Evolutionary conservation across 2,329 filamentous ascomycete species (phyloP).

Genomic region (Fusarium azukiicola): DNA sequence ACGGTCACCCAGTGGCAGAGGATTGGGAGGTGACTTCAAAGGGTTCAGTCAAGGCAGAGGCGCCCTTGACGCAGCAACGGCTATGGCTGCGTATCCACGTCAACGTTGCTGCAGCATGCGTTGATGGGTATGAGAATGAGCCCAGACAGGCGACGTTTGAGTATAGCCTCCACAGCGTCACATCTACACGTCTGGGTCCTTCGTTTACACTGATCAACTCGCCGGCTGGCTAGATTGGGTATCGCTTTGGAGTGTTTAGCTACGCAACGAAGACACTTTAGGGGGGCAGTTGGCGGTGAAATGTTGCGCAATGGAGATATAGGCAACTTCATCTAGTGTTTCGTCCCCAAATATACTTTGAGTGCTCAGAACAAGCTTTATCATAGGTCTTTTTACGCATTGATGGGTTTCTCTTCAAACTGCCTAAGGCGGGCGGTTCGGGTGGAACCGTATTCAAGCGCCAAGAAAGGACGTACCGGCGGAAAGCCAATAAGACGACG

Average conservation of each 20-base stretch:
- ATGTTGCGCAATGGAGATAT: neutral
- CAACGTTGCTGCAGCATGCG: neutral
- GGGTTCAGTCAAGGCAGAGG: neutral
- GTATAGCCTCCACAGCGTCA: neutral
- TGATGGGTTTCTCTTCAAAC: neutral
- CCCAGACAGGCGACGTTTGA: slow-evolving; percentile 1
- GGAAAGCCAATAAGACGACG: too few relatives aligned
- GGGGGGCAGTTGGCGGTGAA: slow-evolving; percentile 43
- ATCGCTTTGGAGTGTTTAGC: slow-evolving; percentile 72
- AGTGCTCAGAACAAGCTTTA: neutral
- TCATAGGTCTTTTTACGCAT: neutral
- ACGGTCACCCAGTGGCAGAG: neutral
- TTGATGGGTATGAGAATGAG: slow-evolving; percentile 16
- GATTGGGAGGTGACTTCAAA: slow-evolving; percentile 7
- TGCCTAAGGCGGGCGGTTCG: too few relatives aligned
- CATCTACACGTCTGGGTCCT: neutral
- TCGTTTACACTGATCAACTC: slow-evolving; percentile 54
- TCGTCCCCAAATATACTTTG: too few relatives aligned
- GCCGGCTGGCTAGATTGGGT: slow-evolving; percentile 68
- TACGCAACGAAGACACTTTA: slow-evolving; percentile 63
- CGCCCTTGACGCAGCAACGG: neutral
- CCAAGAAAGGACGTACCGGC: too few relatives aligned
- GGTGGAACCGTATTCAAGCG: too few relatives aligned
- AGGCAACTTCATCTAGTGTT: neutral
- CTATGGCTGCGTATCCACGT: neutral